Conservation (phyloP, 106 monocot species). For the Agapanthus africanus region DNA sequence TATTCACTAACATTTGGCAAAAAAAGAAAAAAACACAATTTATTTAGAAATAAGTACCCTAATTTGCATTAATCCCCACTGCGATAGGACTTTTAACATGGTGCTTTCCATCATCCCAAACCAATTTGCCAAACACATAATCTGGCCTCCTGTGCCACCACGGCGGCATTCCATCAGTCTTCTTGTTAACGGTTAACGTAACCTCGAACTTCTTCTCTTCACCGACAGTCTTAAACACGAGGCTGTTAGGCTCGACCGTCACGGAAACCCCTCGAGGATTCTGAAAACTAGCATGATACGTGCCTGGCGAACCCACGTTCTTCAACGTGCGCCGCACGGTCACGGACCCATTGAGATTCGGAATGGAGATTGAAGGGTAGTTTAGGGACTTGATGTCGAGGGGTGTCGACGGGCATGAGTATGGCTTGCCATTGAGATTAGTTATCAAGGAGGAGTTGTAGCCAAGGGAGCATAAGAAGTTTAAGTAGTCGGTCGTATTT, state of each 20-base stretch:
- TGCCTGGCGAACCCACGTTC: constrained; percentile 44
- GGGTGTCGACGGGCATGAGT: constrained; percentile 23
- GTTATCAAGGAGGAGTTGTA: constrained; percentile 45
- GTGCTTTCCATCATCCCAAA: constrained; percentile 56
- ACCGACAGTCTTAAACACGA: constrained; percentile 28
- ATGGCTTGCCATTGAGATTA: constrained; percentile 9
- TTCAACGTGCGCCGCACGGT: constrained; percentile 31
- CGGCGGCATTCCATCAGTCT: neutral
- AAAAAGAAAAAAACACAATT: too few species aligned
- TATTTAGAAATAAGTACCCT: too few species aligned
- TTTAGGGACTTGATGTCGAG: constrained; percentile 26
- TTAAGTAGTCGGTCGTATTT: constrained; percentile 29
- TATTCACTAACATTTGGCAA: too few species aligned
- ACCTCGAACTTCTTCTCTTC: constrained; percentile 47
- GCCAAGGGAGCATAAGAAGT: constrained; percentile 43
- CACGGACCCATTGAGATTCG: constrained; percentile 9
- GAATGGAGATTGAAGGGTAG: constrained; percentile 49
- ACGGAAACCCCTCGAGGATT: constrained; percentile 34
- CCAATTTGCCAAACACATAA: constrained; percentile 42
- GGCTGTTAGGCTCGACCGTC: constrained; percentile 30
- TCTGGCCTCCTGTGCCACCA: neutral
- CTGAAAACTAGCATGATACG: constrained; percentile 25
- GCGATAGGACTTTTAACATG: constrained; percentile 52
- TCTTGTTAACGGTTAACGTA: neutral
- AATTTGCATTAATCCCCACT: constrained; percentile 9